phyloP scores from a whole-genome alignment of 805 yeast species.

The Kazachstania kunashirensis region DNA sequence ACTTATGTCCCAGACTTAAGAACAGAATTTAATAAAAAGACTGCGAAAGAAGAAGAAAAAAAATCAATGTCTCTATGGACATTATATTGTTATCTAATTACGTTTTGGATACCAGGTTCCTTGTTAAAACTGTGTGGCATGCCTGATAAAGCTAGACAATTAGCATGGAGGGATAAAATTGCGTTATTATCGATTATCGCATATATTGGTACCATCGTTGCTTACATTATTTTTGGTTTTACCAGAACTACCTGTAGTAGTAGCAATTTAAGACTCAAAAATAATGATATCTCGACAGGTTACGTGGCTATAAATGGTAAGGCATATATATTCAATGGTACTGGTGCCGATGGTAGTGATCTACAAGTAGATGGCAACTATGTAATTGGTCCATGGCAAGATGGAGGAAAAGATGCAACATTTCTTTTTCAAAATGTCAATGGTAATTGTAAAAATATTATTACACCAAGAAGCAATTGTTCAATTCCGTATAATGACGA shows the following conservation, averaged over 20 bases:
- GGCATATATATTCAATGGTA: slow-evolving; percentile 59
- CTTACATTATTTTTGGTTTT: slow-evolving; percentile 83
- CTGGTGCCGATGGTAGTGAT: slow-evolving; percentile 74
- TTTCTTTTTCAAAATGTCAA: slow-evolving; percentile 86
- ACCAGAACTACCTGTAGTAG: slow-evolving; percentile 68
- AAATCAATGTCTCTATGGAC: slow-evolving; percentile 44
- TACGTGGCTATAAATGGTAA: slow-evolving; percentile 73
- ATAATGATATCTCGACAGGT: slow-evolving; percentile 47
- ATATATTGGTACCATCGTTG: slow-evolving; percentile 66
- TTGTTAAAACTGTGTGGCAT: slow-evolving; percentile 54
- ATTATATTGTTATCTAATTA: slow-evolving; percentile 64
- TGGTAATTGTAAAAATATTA: slow-evolving; percentile 75
- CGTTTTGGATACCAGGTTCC: slow-evolving; percentile 90
- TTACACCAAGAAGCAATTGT: slow-evolving; percentile 58
- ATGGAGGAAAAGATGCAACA: slow-evolving; percentile 81
- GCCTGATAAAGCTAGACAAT: slow-evolving; percentile 68
- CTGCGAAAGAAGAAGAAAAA: slow-evolving; percentile 3
- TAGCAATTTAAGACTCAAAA: slow-evolving; percentile 40
- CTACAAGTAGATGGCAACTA: slow-evolving; percentile 45
- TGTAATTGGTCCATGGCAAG: slow-evolving; percentile 75
- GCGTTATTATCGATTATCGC: slow-evolving; percentile 71
- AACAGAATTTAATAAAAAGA: slow-evolving; percentile 3
- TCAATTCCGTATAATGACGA: slow-evolving; percentile 58
- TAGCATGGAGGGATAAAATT: slow-evolving; percentile 96
- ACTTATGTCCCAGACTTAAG: background rate